These are phyloP conservation scores for Adansonia gregorii DNA, from an alignment of 441 rosid genomes.

Conservation along the genomic window DNA sequence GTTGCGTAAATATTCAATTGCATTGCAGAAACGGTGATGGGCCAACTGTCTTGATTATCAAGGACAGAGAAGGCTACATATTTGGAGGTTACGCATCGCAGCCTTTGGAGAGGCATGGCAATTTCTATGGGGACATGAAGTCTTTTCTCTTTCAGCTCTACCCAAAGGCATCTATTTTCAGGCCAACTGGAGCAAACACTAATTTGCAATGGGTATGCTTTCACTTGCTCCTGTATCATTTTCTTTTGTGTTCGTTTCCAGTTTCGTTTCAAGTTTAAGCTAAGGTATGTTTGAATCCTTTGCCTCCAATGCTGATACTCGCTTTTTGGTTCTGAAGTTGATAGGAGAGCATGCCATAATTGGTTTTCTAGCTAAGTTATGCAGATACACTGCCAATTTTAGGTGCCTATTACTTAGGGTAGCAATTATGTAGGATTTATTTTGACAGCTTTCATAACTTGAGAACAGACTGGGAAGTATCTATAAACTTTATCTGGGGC, in stretches of 20 bases:
- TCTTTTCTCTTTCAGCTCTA: constrained; percentile 80
- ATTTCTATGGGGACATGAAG: constrained; percentile 93
- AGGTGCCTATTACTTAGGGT: not conserved
- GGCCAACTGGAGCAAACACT: constrained; percentile 84
- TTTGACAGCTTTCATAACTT: not conserved
- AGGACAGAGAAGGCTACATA: constrained; percentile 75
- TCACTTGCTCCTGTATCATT: not conserved
- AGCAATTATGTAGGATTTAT: not conserved
- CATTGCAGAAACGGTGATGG: constrained; percentile 68
- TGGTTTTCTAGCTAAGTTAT: not conserved
- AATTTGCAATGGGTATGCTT: constrained; percentile 83
- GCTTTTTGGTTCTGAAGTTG: not conserved
- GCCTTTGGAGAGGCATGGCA: constrained; percentile 79
- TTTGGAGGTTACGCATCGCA: constrained; percentile 93
- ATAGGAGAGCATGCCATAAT: not conserved
- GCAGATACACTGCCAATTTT: not conserved
- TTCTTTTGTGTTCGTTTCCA: constrained; percentile 49
- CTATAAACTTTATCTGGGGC: not conserved
- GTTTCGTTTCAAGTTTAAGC: constrained; percentile 3
- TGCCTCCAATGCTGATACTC: not conserved
- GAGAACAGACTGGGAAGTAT: not conserved
- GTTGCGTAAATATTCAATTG: constrained; percentile 38
- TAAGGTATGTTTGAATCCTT: not conserved
- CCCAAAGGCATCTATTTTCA: constrained; percentile 68
- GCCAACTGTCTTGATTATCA: constrained; percentile 64